These are phyloP conservation scores for Thielaviopsis populi DNA, from an alignment of 2,329 filamentous ascomycete genomes.

Conservation along the genomic window DNA sequence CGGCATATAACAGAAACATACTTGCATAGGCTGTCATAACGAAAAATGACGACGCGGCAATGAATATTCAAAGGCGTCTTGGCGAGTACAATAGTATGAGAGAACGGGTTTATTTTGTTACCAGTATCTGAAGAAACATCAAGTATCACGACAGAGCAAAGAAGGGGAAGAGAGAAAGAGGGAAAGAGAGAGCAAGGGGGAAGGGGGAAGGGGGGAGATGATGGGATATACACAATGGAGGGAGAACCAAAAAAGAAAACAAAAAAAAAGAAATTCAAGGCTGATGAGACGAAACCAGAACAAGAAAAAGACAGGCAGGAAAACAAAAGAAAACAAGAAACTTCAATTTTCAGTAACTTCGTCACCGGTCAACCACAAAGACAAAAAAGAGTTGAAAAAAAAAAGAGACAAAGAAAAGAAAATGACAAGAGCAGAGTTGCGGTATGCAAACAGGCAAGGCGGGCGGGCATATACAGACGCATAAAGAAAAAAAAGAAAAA, in stretches of 20 bases:
- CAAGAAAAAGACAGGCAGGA: background rate
- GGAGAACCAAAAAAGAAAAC: background rate
- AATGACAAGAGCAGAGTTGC: background rate
- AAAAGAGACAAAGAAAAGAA: background rate
- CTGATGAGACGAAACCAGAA: background rate
- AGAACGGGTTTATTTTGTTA: background rate
- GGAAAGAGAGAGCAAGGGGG: background rate
- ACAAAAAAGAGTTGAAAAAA: slow-evolving; percentile 1
- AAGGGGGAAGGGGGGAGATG: background rate
- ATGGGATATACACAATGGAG: background rate
- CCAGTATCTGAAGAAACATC: background rate
- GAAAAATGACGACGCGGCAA: no score
- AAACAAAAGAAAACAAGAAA: slow-evolving; percentile 2
- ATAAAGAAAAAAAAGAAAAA: background rate
- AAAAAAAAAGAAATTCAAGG: background rate
- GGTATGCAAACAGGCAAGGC: background rate
- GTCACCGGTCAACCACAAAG: slow-evolving; percentile 2
- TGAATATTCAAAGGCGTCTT: background rate
- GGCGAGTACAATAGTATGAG: background rate
- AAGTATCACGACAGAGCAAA: background rate
- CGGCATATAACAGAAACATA: background rate
- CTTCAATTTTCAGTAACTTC: background rate
- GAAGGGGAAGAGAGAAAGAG: background rate
- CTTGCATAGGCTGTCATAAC: background rate
- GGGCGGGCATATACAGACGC: background rate